Evolutionary conservation across 2,329 filamentous ascomycete genomes (phyloP), one percentile per base, ranked within the genome.

Genomic region (Calonectria honghensis): DNA sequence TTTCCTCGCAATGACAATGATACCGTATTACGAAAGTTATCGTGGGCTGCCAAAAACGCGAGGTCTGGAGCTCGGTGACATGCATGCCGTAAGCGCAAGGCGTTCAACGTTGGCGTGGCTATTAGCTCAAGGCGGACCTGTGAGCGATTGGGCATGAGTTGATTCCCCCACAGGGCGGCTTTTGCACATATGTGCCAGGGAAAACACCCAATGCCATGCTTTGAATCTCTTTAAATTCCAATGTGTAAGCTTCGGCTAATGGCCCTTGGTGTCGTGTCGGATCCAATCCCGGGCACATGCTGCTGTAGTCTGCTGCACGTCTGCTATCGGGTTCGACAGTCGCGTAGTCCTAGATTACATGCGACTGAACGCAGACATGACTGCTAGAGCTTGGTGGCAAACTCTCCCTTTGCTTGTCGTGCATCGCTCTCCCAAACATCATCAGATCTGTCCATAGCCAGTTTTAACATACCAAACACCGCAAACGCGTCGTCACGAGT

Each of bases 41-140:
- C 31, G 9, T 5, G 20, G 32, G 11, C 14, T 59, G 32, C 32
- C 9, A 16, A 59, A 59, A 37, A 24, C 32, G 32, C 20, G 31
- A 59, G 20, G 32, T 37, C 16, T n/a, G 54, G 54, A 11, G 20
- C 54, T 14, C n/a, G 54, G 54, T 9, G 20, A n/a, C 35, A 59
- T 57, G 52, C 52, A 57, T 14, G 54, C n/a, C 29, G 54, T 59
- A 35, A 59, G 54, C 54, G 54, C 35, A n/a, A 59, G 54, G 54
- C 54, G 54, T 59, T n/a, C n/a, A 39, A 3, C 11, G 54, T 35
- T 59, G n/a, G 54, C 54, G 54, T 59, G 2, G 32, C 10, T 10
- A 10, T n/a, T 48, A 24, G 45, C n/a, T n/a, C 54, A 37, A 59
- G 54, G 54, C 54, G 32, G 3, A 59, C 35, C 39, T 16, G 11